A percentile compares a stretch with the other conserved stretches of the same genome.
Evolutionary conservation across 2,329 filamentous ascomycete genomes (phyloP).

Genomic region (Raffaelea deltoideospora): DNA sequence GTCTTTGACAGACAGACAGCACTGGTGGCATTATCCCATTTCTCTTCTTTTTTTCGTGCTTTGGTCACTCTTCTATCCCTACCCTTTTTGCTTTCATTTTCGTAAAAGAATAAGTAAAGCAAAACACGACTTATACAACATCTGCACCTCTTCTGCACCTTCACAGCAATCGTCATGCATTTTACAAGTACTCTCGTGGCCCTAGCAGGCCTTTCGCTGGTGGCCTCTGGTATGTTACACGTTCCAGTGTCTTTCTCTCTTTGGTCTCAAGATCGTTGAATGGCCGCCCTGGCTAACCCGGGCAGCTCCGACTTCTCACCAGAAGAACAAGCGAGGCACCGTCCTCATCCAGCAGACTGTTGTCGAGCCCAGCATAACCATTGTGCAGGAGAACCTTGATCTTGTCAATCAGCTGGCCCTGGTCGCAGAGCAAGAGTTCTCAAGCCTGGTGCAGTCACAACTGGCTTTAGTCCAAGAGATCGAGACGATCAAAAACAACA

Average conservation of each 20-base stretch:
- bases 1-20: background rate
- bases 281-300: no score
- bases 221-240: constrained; percentile 14
- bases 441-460: constrained; percentile 20
- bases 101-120: no score
- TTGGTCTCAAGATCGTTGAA: no score
- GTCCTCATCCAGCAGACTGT: constrained; percentile 19
- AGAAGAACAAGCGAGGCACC: constrained; percentile 11
- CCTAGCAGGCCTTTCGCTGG: constrained; percentile 16
- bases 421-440: constrained; percentile 21
- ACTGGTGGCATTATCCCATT: background rate
- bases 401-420: constrained; percentile 18
- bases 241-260: no score
- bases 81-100: no score
- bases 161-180: constrained; percentile 11
- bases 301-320: no score
- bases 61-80: background rate
- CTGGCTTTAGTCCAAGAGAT: constrained; percentile 20
- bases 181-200: constrained; percentile 13
- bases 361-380: constrained; percentile 14
- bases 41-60: background rate
- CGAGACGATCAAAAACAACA: constrained; percentile 26
- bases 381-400: constrained; percentile 21
- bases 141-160: background rate
- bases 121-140: background rate